Percentiles rank a stretch among this genome's conserved stretches.
phyloP scores from a whole-genome alignment of 2,329 filamentous ascomycete species.

The Sporothrix mexicana region DNA sequence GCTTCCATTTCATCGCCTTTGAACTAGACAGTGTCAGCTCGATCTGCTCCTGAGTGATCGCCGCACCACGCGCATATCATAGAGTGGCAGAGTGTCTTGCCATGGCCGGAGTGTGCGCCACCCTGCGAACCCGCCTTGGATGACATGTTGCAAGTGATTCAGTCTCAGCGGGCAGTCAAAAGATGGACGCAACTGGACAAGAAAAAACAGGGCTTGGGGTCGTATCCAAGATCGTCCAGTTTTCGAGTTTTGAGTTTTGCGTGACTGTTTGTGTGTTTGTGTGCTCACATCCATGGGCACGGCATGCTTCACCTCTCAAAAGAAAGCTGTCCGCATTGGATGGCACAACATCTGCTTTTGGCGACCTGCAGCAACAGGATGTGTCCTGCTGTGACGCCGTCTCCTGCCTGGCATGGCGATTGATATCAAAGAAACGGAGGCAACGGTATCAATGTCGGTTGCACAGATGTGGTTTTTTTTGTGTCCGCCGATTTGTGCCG shows the following conservation, averaged over 20 bases:
- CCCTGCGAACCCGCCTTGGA: neutral
- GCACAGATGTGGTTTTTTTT: neutral
- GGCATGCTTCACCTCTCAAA: neutral
- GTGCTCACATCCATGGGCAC: neutral
- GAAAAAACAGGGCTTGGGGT: slow-evolving; percentile 11
- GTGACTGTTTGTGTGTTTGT: neutral
- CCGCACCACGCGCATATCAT: slow-evolving; percentile 9
- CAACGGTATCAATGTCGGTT: too few relatives aligned
- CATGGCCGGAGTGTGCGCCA: slow-evolving; percentile 1
- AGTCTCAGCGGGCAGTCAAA: neutral
- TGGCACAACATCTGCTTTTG: slow-evolving; percentile 2
- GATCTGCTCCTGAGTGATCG: neutral
- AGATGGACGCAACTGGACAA: too few relatives aligned
- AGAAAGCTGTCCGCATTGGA: neutral
- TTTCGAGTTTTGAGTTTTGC: neutral
- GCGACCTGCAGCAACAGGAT: slow-evolving; percentile 12
- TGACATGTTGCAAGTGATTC: slow-evolving; percentile 9
- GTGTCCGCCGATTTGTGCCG: neutral
- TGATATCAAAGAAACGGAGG: neutral
- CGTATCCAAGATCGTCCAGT: neutral
- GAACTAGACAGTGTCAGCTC: neutral
- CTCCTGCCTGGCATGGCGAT: neutral
- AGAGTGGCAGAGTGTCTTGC: slow-evolving; percentile 1
- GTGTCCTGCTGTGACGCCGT: neutral
- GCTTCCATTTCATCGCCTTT: neutral